Base-by-base conservation (phyloP, 1,139 yeast genomes). In the Neolecta irregularis region DNA sequence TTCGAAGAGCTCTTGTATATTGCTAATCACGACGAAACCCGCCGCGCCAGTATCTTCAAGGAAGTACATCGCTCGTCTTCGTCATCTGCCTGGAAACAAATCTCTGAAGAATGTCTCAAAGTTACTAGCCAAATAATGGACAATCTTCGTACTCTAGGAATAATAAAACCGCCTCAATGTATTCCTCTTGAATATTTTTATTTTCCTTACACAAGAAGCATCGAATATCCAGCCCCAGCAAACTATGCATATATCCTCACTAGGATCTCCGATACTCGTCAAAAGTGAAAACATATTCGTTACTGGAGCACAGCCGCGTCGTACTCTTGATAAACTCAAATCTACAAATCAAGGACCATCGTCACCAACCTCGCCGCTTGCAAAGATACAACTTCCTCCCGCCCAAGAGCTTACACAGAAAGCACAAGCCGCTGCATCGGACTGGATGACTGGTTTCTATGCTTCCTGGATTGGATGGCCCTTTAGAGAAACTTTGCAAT, bases 1-100 rank as follows among this genome's bases (percentile, higher is more conserved):
- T 60, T 57, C 47, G 53, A 55, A 33, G 65, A 60, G 38, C 52
- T 60, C 15, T 45, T 45, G 13, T 41, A 38, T 25, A 55, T 61
- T 33, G 49, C 60, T 4, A 43, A 47, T 21, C 46, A 46, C 35
- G 48, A 48, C 30, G 45, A 47, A 9, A 46, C 42, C 9, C 49
- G 65, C 20, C 47, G 65, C 18, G 42, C 41, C n/a, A 33, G 47
- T 12, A 55, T 60, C 16, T 61, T 46, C 43, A 43, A 44, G 13
- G 63, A 61, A 35, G 50, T 53, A 13, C 56, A 55, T 12, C 44
- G 51, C 15, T 42, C 40, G 26, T 46, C 43, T 3, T 42, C 40
- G 26, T 46, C 43, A 3, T 39, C 46, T n/a, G 32, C 37, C 9
- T 45, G 40, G 49, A 32, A 45, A 36, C 42, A 41, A 13, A 47